Conservation (phyloP, 192 early-diverging fungal genomes). For the Dispira parvispora region DNA sequence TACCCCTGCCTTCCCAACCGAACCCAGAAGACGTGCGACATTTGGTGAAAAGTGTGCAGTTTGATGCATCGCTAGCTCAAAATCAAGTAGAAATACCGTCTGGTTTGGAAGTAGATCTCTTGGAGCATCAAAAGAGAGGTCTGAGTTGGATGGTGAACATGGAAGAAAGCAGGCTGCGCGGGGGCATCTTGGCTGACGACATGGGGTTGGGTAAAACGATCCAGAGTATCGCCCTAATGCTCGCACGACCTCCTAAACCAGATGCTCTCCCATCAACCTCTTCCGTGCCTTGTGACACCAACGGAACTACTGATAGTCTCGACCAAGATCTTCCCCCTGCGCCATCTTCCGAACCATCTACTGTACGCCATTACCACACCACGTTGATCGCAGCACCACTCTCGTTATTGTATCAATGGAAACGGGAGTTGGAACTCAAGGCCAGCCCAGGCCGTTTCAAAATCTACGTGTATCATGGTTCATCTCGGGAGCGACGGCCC, state of each 20-base stretch:
- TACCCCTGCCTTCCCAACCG: too few species aligned
- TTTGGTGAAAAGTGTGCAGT: too few species aligned
- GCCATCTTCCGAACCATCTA: not conserved
- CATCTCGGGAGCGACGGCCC: conserved; percentile 17
- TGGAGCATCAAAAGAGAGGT: conserved; percentile 42
- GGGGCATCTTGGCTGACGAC: conserved; percentile 47
- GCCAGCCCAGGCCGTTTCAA: conserved; percentile 29
- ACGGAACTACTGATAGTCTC: conserved; percentile 1
- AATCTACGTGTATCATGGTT: conserved; percentile 47
- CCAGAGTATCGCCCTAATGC: conserved; percentile 46
- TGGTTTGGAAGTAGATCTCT: conserved; percentile 8
- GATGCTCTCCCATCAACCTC: not conserved
- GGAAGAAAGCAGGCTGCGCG: conserved; percentile 26
- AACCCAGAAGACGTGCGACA: too few species aligned
- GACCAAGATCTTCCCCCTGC: not conserved
- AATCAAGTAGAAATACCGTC: too few species aligned
- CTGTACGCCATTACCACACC: conserved; percentile 17
- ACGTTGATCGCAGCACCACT: conserved; percentile 58
- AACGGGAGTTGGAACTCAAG: conserved; percentile 40
- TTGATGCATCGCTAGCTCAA: too few species aligned
- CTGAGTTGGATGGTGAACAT: conserved; percentile 38
- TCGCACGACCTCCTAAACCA: conserved; percentile 21
- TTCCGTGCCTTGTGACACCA: not conserved
- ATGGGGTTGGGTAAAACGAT: conserved; percentile 66
- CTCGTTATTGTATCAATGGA: conserved; percentile 56